These are phyloP conservation scores for Syzygium malaccense DNA, from an alignment of 441 rosid genomes.

Conservation along the genomic window DNA sequence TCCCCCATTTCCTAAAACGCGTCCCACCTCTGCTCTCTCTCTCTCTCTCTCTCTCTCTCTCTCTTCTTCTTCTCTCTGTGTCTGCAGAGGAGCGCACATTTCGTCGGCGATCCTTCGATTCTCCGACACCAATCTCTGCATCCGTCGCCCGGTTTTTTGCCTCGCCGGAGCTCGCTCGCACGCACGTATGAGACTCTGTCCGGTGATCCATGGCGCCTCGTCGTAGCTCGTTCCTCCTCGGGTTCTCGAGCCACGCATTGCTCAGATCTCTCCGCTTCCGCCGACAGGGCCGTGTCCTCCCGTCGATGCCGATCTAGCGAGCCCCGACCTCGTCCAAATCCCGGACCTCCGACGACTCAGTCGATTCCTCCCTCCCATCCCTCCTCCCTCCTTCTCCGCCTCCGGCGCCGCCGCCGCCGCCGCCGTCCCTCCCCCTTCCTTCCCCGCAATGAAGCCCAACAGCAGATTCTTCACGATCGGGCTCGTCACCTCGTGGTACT, in stretches of 20 bases:
- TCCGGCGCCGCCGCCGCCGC: too few species aligned
- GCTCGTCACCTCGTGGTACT: slow-evolving; percentile 11
- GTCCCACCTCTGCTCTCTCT: not conserved
- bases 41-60: not conserved
- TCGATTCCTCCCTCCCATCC: not conserved
- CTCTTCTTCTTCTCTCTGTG: not conserved
- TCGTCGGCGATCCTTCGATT: not conserved
- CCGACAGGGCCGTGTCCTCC: not conserved
- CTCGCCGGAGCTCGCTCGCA: not conserved
- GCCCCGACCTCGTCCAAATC: not conserved
- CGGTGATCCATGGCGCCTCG: not conserved
- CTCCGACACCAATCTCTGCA: not conserved
- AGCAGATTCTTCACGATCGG: slow-evolving; percentile 11
- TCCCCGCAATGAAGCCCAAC: not conserved
- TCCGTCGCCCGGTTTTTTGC: not conserved
- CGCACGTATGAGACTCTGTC: not conserved
- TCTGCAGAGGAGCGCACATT: not conserved
- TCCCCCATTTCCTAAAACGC: not conserved
- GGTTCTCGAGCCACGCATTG: not conserved
- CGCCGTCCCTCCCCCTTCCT: not conserved
- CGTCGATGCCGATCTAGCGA: not conserved
- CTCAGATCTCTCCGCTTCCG: not conserved
- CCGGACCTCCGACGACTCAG: not conserved
- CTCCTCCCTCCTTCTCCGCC: too few species aligned
- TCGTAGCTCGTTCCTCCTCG: not conserved